A percentile compares a stretch with the other conserved stretches of the same genome.
Evolutionary conservation across 306 rosid species (phyloP).

Genomic region (Gynostemma pentaphyllum): DNA sequence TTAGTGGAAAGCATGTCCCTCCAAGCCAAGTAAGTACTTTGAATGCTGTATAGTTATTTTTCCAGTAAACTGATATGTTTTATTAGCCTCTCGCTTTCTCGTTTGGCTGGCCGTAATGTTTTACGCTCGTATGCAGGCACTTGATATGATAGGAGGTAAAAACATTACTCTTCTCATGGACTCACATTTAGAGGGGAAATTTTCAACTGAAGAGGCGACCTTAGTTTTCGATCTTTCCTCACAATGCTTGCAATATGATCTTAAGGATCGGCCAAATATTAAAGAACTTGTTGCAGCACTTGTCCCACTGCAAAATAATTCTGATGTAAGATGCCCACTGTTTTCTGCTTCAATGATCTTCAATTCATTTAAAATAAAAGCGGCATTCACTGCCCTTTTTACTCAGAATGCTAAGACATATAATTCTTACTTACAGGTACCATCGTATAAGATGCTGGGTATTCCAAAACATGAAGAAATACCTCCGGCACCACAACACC

Average conservation of each 20-base stretch:
- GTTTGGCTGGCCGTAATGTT: background rate
- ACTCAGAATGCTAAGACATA: background rate
- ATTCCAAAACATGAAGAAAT: constrained; percentile 53
- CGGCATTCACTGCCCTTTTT: too few species aligned
- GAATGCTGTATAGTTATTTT: background rate
- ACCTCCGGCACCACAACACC: constrained; percentile 42
- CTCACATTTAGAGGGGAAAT: constrained; percentile 76
- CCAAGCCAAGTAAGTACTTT: constrained; percentile 56
- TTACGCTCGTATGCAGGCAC: constrained; percentile 54
- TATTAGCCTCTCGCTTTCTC: too few species aligned
- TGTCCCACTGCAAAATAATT: constrained; percentile 44
- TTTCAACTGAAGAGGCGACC: constrained; percentile 63
- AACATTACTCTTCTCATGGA: constrained; percentile 58
- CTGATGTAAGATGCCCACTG: constrained; percentile 33
- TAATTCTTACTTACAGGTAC: constrained; percentile 28
- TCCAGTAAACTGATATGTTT: background rate
- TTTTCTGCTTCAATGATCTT: too few species aligned
- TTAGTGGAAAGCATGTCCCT: constrained; percentile 82
- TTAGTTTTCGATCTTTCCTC: constrained; percentile 69
- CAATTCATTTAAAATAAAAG: too few species aligned
- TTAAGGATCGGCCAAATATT: constrained; percentile 55
- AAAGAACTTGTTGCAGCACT: constrained; percentile 49
- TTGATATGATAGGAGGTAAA: constrained; percentile 67
- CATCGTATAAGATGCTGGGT: constrained; percentile 58
- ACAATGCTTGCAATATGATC: constrained; percentile 61